Evolutionary conservation across 1,284 basidiomycete genomes (phyloP).

Genomic region (Sphaerobolus stellatus): DNA sequence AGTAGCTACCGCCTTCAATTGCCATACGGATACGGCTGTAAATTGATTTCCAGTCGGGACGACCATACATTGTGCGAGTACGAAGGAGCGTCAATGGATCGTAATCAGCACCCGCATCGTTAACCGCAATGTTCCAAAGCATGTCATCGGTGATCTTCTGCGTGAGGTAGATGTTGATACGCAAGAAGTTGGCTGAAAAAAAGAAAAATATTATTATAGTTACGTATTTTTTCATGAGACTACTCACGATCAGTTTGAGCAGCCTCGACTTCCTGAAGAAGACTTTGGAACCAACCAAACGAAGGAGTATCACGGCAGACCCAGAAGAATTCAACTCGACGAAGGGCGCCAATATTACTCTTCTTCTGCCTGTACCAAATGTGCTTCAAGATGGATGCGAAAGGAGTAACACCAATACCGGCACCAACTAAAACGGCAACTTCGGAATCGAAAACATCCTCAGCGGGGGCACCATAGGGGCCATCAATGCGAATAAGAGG

Average conservation of each 20-base stretch:
- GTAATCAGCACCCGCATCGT: conserved; percentile 77
- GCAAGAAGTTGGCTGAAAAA: conserved; percentile 75
- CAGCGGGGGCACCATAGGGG: conserved; percentile 84
- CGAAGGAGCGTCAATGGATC: conserved; percentile 84
- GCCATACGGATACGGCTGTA: conserved; percentile 69
- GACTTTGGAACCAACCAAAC: conserved; percentile 89
- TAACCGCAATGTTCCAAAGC: conserved; percentile 88
- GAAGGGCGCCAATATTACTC: conserved; percentile 71
- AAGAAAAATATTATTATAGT: conserved; percentile 4
- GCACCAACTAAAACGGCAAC: conserved; percentile 85
- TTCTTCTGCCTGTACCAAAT: conserved; percentile 88
- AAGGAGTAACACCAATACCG: conserved; percentile 89
- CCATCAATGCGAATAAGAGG: conserved; percentile 82
- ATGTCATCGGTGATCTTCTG: conserved; percentile 83
- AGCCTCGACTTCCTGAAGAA: conserved; percentile 82
- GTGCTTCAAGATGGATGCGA: conserved; percentile 88
- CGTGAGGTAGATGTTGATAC: conserved; percentile 87
- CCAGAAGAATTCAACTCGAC: conserved; percentile 91
- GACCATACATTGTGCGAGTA: conserved; percentile 83
- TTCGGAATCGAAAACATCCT: conserved; percentile 84
- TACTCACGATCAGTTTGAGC: conserved; percentile 78
- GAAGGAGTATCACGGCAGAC: conserved; percentile 85
- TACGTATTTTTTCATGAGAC: neutral
- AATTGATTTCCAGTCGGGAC: conserved; percentile 82
- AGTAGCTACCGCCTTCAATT: conserved; percentile 76